phyloP scores from a whole-genome alignment of 2,329 filamentous ascomycete genomes.

The Akanthomyces dipterigenus region DNA sequence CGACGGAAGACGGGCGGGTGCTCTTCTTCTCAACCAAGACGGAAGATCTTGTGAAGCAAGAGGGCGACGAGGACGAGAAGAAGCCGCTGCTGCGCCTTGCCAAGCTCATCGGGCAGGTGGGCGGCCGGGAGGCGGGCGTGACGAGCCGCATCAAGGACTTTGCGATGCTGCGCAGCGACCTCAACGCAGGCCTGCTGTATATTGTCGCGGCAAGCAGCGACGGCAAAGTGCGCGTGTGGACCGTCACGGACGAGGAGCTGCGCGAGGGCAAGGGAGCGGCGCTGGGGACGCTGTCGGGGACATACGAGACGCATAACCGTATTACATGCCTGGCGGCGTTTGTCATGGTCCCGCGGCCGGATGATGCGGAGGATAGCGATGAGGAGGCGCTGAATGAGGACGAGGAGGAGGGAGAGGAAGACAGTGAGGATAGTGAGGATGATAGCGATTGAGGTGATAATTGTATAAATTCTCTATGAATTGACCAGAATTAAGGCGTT shows the following conservation, averaged over 20 bases:
- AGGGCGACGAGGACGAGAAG: constrained; percentile 32
- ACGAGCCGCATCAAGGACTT: constrained; percentile 83
- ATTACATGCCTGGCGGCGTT: constrained; percentile 87
- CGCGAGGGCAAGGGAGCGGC: constrained; percentile 22
- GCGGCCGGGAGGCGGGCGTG: constrained; percentile 63
- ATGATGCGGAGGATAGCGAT: constrained; percentile 54
- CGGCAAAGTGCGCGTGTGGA: constrained; percentile 76
- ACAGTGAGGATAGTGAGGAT: constrained; percentile 30
- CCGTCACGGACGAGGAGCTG: constrained; percentile 41
- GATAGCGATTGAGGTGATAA: constrained; percentile 17
- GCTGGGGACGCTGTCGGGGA: constrained; percentile 63
- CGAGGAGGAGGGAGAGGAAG: constrained; percentile 25
- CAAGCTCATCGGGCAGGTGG: constrained; percentile 67
- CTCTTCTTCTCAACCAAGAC: constrained; percentile 70
- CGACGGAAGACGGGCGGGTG: constrained; percentile 85
- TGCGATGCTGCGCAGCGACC: constrained; percentile 47
- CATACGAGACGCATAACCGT: constrained; percentile 77
- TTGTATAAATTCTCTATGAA: background rate
- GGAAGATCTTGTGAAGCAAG: constrained; percentile 36
- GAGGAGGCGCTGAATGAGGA: constrained; percentile 33
- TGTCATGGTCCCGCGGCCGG: constrained; percentile 67
- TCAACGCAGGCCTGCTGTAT: constrained; percentile 37
- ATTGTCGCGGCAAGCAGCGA: constrained; percentile 77
- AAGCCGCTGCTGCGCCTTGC: constrained; percentile 44
- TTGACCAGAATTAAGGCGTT: background rate